Evolutionary conservation across 352 stramenopile species (phyloP), one percentile per base, ranked within the genome.

Genomic region (Phytophthora ramorum): DNA sequence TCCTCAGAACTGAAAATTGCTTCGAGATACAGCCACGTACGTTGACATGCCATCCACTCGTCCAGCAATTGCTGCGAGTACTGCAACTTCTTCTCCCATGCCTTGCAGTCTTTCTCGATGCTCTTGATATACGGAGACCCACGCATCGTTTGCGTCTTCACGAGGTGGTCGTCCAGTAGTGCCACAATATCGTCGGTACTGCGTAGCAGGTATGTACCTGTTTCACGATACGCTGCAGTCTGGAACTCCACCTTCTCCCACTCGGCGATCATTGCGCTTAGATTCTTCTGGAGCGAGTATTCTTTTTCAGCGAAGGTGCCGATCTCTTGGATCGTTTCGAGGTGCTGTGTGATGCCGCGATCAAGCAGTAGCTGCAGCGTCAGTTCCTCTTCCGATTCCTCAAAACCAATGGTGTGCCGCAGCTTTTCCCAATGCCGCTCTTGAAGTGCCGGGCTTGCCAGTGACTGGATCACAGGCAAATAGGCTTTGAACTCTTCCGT

Each of bases 131-230:
- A 98, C 14, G 92, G 94, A 6, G 93, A 98, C 3, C 93, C 94
- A 44, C 93, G 89, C 93, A 98, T 98, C 3, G 93, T 98, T 69
- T 98, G 94, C 0, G 92, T 98, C 63, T 98, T 98, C 12, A 98
- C 92, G 3, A 98, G 73, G 52, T 98, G 95, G 45, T 98, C 95
- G 63, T 98, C 93, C 7, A 98, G 72, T 13, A 98, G 56, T 2
- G 93, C 84, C 20, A 98, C 82, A 51, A 98, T 97, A 34, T 98
- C 95, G 52, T 97, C 91, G 0, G 85, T 87, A 51, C 77, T 91
- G 7, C 89, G 81, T 32, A 97, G 71, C 3, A 99, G 58, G 61
- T 81, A 98, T 16, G 94, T 98, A 3, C 93, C 93, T 4, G 93
- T 98, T 50, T 97, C 89, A 10, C 97, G 95, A 65, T 99, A 98